phyloP scores from a whole-genome alignment of 495 filamentous ascomycete genomes.

The Margaritispora aquatica region DNA sequence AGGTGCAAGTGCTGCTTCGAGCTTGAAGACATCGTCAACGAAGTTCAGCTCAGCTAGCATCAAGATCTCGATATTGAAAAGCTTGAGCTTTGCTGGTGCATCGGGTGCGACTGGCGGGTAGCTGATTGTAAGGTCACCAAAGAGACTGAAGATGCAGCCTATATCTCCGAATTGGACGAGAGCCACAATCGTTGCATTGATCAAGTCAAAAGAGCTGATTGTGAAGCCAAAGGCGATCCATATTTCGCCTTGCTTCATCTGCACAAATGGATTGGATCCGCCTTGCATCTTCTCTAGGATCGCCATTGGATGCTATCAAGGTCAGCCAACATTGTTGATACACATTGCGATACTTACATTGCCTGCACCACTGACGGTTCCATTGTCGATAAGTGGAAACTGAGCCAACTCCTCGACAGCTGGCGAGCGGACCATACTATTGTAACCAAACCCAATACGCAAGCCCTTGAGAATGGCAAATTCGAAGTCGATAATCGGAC shows the following conservation, averaged over 20 bases:
- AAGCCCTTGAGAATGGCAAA: constrained; percentile 35
- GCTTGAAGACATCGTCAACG: constrained; percentile 27
- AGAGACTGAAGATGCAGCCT: constrained; percentile 31
- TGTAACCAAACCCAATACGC: constrained; percentile 40
- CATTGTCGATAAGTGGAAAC: constrained; percentile 35
- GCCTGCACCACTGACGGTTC: background rate
- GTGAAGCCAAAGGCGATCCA: background rate
- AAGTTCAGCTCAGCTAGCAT: constrained; percentile 31
- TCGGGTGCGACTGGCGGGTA: constrained; percentile 23
- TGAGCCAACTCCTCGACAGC: constrained; percentile 25
- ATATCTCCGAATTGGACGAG: constrained; percentile 22
- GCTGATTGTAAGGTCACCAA: constrained; percentile 31
- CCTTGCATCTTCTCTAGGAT: background rate
- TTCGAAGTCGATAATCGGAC: constrained; percentile 28
- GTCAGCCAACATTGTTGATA: too few relatives aligned
- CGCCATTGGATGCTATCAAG: constrained; percentile 9
- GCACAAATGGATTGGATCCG: background rate
- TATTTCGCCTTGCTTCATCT: background rate
- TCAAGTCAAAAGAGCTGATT: constrained; percentile 21
- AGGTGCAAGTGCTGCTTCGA: constrained; percentile 38
- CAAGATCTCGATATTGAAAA: constrained; percentile 37
- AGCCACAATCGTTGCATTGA: constrained; percentile 32
- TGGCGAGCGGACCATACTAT: constrained; percentile 31
- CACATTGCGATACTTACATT: too few relatives aligned
- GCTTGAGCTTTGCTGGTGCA: constrained; percentile 7